Evolutionary conservation across 345 rosid genomes (phyloP).

Genomic region (Gossypium turneri): DNA sequence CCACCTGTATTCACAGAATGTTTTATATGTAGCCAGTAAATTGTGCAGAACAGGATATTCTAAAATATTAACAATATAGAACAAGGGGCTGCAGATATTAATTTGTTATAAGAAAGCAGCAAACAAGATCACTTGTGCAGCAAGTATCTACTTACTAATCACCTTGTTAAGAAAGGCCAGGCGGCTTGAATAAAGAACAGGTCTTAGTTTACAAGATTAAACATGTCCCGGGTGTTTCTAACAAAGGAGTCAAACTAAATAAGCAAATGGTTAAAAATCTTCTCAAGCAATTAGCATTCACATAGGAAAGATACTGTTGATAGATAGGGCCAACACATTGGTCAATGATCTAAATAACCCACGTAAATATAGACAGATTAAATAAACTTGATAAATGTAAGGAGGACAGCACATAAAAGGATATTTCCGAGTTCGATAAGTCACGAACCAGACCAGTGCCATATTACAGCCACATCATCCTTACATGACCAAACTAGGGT

Average conservation of each 20-base stretch:
- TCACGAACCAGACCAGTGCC: background rate
- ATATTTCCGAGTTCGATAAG: background rate
- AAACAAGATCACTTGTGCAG: slow-evolving; percentile 10
- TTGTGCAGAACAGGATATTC: background rate
- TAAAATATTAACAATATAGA: background rate
- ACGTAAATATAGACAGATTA: background rate
- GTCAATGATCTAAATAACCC: background rate
- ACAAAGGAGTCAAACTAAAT: background rate
- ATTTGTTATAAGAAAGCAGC: background rate
- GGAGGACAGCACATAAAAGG: background rate
- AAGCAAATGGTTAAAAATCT: background rate
- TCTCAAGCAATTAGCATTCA: background rate
- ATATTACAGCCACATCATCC: background rate
- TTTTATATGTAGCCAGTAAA: background rate
- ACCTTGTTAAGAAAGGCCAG: background rate
- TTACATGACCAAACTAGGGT: background rate
- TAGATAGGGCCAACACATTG: background rate
- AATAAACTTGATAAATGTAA: background rate
- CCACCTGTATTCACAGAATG: slow-evolving; percentile 42
- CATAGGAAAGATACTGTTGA: background rate
- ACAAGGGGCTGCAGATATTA: background rate
- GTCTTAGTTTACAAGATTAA: background rate
- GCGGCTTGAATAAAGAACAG: background rate
- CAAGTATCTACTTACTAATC: background rate
- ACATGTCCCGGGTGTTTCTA: background rate